Evolutionary conservation across 2,329 filamentous ascomycete species (phyloP).

Genomic region (Didymella lethalis): DNA sequence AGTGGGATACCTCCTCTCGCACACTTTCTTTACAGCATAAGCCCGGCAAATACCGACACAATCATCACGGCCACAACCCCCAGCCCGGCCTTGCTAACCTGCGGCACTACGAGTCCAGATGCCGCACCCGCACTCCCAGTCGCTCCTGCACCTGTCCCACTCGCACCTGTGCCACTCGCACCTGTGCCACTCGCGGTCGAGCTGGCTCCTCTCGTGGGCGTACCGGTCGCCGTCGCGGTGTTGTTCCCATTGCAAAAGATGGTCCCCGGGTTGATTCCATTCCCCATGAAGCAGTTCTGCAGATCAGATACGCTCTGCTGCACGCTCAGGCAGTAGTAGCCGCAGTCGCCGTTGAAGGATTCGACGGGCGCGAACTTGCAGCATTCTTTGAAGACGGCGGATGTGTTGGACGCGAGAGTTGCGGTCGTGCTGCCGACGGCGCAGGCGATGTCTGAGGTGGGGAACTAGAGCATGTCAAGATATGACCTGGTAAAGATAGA

Average conservation of each 20-base stretch:
- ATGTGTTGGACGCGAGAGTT: slow-evolving; percentile 37
- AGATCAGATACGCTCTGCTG: slow-evolving; percentile 40
- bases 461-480: slow-evolving; percentile 25
- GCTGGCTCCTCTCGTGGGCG: slow-evolving; percentile 22
- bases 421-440: slow-evolving; percentile 34
- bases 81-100: slow-evolving; percentile 41
- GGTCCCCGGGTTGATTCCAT: slow-evolving; percentile 28
- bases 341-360: slow-evolving; percentile 40
- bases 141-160: slow-evolving; percentile 14
- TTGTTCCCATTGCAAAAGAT: slow-evolving; percentile 42
- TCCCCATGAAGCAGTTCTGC: slow-evolving; percentile 39
- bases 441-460: slow-evolving; percentile 40
- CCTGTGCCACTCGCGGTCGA: slow-evolving; percentile 21
- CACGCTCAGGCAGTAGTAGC: slow-evolving; percentile 41
- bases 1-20: too few species aligned
- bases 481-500: too few species aligned
- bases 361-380: slow-evolving; percentile 46
- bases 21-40: too few species aligned
- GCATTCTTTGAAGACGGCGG: slow-evolving; percentile 36
- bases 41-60: slow-evolving; percentile 37
- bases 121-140: slow-evolving; percentile 30
- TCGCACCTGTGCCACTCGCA: slow-evolving; percentile 19
- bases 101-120: slow-evolving; percentile 18
- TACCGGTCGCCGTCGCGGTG: slow-evolving; percentile 39
- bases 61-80: slow-evolving; percentile 41